Percentiles rank a stretch among this genome's conserved stretches.
These are phyloP conservation scores for Alternaria sp. DNA, from an alignment of 2,329 filamentous ascomycete genomes.

Conservation along the genomic window DNA sequence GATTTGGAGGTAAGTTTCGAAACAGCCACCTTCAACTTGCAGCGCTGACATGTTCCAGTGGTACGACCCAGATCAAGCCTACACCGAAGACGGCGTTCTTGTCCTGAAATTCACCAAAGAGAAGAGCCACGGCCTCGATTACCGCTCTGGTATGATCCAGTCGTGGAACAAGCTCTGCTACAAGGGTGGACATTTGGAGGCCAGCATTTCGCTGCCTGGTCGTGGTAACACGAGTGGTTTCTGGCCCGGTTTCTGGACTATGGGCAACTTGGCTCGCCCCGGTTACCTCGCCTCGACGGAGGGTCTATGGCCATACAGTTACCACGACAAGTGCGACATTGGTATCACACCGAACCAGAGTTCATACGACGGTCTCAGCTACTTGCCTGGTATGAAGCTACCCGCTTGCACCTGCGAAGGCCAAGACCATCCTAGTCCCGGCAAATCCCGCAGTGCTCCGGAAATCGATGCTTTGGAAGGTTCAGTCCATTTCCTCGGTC, in stretches of 20 bases:
- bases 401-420: slow-evolving; percentile 71
- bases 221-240: slow-evolving; percentile 71
- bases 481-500: slow-evolving; percentile 62
- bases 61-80: slow-evolving; percentile 73
- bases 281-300: slow-evolving; percentile 74
- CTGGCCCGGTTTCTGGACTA: slow-evolving; percentile 79
- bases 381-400: slow-evolving; percentile 72
- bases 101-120: slow-evolving; percentile 71
- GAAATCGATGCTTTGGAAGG: slow-evolving; percentile 77
- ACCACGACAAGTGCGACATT: slow-evolving; percentile 70
- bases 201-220: slow-evolving; percentile 73
- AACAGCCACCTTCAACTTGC: not conserved
- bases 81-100: slow-evolving; percentile 67
- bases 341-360: slow-evolving; percentile 78
- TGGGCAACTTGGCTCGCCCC: slow-evolving; percentile 74
- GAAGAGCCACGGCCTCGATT: slow-evolving; percentile 69
- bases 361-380: slow-evolving; percentile 69
- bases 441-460: slow-evolving; percentile 69
- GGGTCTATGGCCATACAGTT: slow-evolving; percentile 77
- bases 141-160: slow-evolving; percentile 75
- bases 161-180: slow-evolving; percentile 78
- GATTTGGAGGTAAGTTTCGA: slow-evolving; percentile 65
- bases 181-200: slow-evolving; percentile 73
- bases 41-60: slow-evolving; percentile 54
- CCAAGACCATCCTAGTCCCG: slow-evolving; percentile 70